These are phyloP conservation scores for Coprinopsis sp. DNA, from an alignment of 768 basidiomycete genomes.

Conservation along the genomic window DNA sequence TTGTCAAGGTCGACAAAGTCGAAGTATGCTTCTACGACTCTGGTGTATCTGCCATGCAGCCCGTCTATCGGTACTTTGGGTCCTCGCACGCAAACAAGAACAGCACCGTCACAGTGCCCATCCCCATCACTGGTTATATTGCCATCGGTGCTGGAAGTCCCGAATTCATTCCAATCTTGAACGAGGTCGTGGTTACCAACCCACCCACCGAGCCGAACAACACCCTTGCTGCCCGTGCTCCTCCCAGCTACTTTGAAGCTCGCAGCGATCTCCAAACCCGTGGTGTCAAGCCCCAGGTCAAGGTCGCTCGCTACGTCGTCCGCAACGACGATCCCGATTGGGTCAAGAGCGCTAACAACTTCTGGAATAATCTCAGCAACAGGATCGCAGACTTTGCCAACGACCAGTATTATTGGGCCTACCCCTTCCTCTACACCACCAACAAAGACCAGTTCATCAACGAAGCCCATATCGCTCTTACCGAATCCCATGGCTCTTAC, in stretches of 20 bases:
- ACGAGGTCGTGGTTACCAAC: background rate
- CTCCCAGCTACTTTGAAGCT: background rate
- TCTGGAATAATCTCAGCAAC: constrained; percentile 3
- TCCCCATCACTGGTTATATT: background rate
- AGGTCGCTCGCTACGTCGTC: constrained; percentile 8
- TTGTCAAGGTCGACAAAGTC: constrained; percentile 5
- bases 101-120: background rate
- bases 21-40: constrained; percentile 12
- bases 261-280: background rate
- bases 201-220: background rate
- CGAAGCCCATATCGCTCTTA: constrained; percentile 7
- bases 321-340: background rate
- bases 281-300: constrained; percentile 1
- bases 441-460: constrained; percentile 8
- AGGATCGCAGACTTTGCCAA: constrained; percentile 3
- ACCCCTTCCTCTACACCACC: constrained; percentile 3
- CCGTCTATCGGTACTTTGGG: constrained; percentile 7
- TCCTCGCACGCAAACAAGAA: background rate
- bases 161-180: background rate
- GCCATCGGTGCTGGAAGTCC: constrained; percentile 1
- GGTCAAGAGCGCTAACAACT: constrained; percentile 1
- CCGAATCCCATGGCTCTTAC: constrained; percentile 8
- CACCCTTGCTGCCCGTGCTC: background rate
- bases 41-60: constrained; percentile 2
- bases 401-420: constrained; percentile 7